A percentile compares a stretch with the other conserved stretches of the same genome.
Conservation (phyloP, 2,329 filamentous ascomycete genomes). For the Paecilomyces formosus region DNA sequence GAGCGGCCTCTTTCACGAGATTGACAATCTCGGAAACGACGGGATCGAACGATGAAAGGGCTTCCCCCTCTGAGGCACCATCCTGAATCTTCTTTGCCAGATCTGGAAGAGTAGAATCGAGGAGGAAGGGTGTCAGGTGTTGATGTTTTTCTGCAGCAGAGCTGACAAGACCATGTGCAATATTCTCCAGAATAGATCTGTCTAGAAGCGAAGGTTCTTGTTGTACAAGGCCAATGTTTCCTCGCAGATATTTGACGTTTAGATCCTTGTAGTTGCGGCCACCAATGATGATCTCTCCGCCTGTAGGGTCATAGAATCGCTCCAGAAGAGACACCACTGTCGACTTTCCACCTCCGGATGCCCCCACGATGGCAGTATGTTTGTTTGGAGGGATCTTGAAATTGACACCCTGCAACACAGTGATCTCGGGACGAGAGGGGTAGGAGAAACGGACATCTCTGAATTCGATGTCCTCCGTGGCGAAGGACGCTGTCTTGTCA, state of each 20-base stretch:
- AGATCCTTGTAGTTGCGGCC: conserved; percentile 20
- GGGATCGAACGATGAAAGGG: conserved; percentile 13
- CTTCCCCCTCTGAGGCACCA: conserved; percentile 16
- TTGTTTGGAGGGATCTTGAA: conserved; percentile 26
- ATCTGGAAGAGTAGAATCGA: conserved; percentile 17
- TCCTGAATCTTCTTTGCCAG: conserved; percentile 15
- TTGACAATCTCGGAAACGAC: conserved; percentile 19
- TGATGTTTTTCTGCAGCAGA: conserved; percentile 20
- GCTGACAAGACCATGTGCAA: conserved; percentile 43
- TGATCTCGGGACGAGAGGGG: neutral
- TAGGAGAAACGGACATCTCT: conserved; percentile 24
- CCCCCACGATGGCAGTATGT: conserved; percentile 40
- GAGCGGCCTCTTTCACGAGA: conserved; percentile 20
- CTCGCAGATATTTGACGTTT: conserved; percentile 27
- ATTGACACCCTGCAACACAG: conserved; percentile 22
- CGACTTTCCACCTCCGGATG: conserved; percentile 47
- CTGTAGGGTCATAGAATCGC: conserved; percentile 29
- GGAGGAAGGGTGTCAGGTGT: conserved; percentile 16
- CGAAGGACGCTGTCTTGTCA: neutral
- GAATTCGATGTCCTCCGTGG: conserved; percentile 9
- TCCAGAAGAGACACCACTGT: conserved; percentile 33
- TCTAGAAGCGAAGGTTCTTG: conserved; percentile 47
- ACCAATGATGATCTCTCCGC: conserved; percentile 24
- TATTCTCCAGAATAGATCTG: conserved; percentile 47
- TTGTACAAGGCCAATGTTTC: conserved; percentile 37